phyloP scores from a whole-genome alignment of 225 moss, liverwort and hornwort species.

The Bryoerythrophyllum caledonicum region DNA sequence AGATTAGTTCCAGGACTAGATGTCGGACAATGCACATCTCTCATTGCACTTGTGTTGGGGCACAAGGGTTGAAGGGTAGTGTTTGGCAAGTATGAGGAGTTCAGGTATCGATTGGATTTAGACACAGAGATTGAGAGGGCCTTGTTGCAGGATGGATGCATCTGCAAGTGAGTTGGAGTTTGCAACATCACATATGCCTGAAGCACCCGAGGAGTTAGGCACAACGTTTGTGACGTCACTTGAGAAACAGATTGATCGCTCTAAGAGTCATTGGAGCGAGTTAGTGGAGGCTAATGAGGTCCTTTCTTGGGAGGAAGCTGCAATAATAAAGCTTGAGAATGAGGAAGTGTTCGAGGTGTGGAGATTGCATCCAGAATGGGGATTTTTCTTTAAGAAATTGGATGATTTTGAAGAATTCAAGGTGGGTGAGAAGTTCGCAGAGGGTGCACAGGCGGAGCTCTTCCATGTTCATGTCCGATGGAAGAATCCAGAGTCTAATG shows the following conservation, averaged over 20 bases:
- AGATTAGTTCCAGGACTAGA: too few relatives aligned
- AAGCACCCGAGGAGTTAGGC: background rate
- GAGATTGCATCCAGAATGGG: background rate
- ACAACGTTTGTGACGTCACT: background rate
- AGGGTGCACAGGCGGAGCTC: background rate
- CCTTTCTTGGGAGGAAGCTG: background rate
- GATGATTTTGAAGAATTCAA: background rate
- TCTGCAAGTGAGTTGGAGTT: too few relatives aligned
- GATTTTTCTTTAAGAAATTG: background rate
- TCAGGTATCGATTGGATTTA: rapidly evolving
- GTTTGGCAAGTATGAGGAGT: background rate
- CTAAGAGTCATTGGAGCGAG: background rate
- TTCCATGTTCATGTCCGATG: background rate
- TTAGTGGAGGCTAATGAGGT: background rate
- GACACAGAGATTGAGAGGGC: background rate
- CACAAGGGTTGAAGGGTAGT: background rate
- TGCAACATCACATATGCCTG: background rate
- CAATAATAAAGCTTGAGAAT: background rate
- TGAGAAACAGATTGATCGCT: background rate
- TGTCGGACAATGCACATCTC: background rate
- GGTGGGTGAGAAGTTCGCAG: background rate
- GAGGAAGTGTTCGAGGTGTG: background rate
- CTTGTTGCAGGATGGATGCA: background rate
- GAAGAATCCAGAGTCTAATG: rapidly evolving
- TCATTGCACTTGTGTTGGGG: background rate